Evolutionary conservation across 768 basidiomycete species (phyloP), one percentile per base, ranked within the genome.

Genomic region (Termitomyces sp.): DNA sequence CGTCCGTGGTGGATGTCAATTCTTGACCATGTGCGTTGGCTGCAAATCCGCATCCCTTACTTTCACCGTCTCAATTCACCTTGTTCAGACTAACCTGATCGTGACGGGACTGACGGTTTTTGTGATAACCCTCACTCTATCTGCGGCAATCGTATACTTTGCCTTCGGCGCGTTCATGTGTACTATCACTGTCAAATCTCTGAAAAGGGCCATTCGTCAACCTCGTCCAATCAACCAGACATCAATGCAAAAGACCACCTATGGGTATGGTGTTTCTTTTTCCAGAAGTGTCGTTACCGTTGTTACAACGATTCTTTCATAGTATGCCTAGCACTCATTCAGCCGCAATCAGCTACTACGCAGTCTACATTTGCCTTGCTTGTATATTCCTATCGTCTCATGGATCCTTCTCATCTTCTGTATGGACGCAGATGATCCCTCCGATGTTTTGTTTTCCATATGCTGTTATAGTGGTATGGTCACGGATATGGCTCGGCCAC

Each of bases 311-410:
- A 44, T 17, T 9, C 14, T 43, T 40, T 44, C 5, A 28, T 65
- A 91, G 90, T 12, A 91, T 92, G 90, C 90, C 90, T 5, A 89
- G 86, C 60, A 91, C 90, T 5, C 90, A 92, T 67, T 85, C 89
- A 11, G 84, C 87, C 10, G 73, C 76, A 5, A 87, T 88, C 62
- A 75, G 78, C 2, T 91, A 77, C 70, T 86, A 80, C 64, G 83
- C 81, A 9, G 74, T 78, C 2, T 91, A 82, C 64, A 78, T 83
- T 26, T 60, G 77, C 12, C 72, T 90, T 11, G 82, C 87, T 12
- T 81, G 79, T 62, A 21, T 71, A 5, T 76, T 78, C 63, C 77
- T 89, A 14, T 86, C 87, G 2, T 58, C 83, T 14, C 88, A 90
- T 62, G 67, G 75, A 21, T 76, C 78, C 3, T 67, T 90, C 37